phyloP scores from a whole-genome alignment of 1,284 basidiomycete species.

The Vanrija pseudolonga region DNA sequence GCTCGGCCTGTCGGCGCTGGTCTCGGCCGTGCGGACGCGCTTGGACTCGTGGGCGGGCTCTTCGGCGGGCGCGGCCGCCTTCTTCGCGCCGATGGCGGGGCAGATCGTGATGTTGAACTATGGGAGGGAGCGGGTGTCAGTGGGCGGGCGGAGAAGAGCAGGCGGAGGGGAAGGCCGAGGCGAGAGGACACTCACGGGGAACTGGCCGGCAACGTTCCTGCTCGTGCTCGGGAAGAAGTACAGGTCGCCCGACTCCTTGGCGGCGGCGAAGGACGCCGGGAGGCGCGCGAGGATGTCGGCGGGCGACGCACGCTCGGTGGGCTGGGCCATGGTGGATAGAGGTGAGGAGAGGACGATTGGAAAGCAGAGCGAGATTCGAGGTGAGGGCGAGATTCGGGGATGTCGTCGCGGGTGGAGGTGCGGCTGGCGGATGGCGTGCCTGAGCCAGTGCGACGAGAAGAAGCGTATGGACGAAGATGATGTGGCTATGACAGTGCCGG shows the following conservation, averaged over 20 bases:
- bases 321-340: conserved; percentile 25
- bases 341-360: neutral
- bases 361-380: too few species aligned
- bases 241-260: conserved; percentile 64
- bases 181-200: conserved; percentile 1
- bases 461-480: too few species aligned
- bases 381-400: too few species aligned
- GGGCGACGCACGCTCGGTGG: conserved; percentile 25
- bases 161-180: neutral
- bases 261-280: conserved; percentile 60
- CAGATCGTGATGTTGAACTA: conserved; percentile 79
- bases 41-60: conserved; percentile 26
- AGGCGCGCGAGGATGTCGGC: conserved; percentile 60
- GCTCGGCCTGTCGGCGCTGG: conserved; percentile 46
- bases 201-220: conserved; percentile 51
- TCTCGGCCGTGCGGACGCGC: conserved; percentile 25
- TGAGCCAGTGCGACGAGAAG: too few species aligned
- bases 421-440: too few species aligned
- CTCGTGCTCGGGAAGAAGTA: conserved; percentile 71
- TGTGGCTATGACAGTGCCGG: too few species aligned
- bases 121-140: neutral
- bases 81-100: conserved; percentile 72
- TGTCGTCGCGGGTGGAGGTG: too few species aligned
- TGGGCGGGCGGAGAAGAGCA: too few species aligned
- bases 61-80: conserved; percentile 23